phyloP scores from a whole-genome alignment of 495 filamentous ascomycete species.

The Penicillium bovifimosum region DNA sequence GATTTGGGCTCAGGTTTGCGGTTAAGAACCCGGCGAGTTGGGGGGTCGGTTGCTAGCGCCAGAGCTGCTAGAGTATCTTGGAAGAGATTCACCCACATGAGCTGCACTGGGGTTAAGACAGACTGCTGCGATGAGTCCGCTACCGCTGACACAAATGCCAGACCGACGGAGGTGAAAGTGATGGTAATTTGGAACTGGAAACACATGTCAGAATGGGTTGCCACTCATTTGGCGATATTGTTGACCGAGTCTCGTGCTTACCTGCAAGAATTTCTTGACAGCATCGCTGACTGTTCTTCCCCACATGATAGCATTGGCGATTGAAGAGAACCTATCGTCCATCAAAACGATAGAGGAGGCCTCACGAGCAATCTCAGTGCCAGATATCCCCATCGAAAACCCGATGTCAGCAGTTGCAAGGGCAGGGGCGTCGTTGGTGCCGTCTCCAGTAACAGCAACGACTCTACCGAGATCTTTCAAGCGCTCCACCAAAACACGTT shows the following conservation, averaged over 20 bases:
- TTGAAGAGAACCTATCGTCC: slow-evolving; percentile 76
- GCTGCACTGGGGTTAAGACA: slow-evolving; percentile 65
- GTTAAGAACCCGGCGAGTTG: slow-evolving; percentile 54
- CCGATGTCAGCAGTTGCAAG: slow-evolving; percentile 72
- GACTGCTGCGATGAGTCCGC: slow-evolving; percentile 49
- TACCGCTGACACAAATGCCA: slow-evolving; percentile 66
- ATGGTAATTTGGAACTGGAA: slow-evolving; percentile 73
- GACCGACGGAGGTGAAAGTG: slow-evolving; percentile 68
- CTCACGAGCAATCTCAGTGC: slow-evolving; percentile 76
- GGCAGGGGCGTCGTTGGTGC: slow-evolving; percentile 74
- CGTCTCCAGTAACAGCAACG: slow-evolving; percentile 72
- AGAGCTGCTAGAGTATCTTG: slow-evolving; percentile 77
- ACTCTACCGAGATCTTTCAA: slow-evolving; percentile 62
- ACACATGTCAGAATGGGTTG: neutral
- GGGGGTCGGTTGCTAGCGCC: slow-evolving; percentile 68
- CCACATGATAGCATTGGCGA: slow-evolving; percentile 71
- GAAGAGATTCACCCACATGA: slow-evolving; percentile 79
- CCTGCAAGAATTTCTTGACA: slow-evolving; percentile 71
- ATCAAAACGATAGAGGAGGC: slow-evolving; percentile 75
- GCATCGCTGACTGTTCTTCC: slow-evolving; percentile 71
- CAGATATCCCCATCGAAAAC: slow-evolving; percentile 78
- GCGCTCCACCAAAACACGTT: slow-evolving; percentile 60
- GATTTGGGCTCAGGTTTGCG: slow-evolving; percentile 62
- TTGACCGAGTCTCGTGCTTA: neutral
- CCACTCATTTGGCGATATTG: neutral